A percentile compares a stretch with the other conserved stretches of the same genome.
Conservation (phyloP, 2,329 filamentous ascomycete genomes). For the Xylaria hypoxylon region DNA sequence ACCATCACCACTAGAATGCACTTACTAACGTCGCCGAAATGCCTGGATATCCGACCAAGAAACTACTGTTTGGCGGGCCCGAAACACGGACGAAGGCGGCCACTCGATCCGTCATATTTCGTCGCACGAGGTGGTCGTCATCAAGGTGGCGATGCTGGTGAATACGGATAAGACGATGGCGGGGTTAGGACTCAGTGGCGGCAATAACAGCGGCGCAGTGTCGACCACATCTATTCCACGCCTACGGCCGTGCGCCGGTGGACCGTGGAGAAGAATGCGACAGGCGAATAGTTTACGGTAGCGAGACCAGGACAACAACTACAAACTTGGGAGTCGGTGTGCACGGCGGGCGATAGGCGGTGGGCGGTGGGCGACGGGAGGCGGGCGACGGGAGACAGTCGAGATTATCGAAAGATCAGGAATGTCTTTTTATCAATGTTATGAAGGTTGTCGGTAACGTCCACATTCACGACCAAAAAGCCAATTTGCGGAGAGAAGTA, state of each 20-base stretch:
- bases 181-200: slow-evolving; percentile 34
- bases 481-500: slow-evolving; percentile 20
- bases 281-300: slow-evolving; percentile 30
- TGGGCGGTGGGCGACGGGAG: slow-evolving; percentile 3
- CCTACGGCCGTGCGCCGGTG: slow-evolving; percentile 46
- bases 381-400: slow-evolving; percentile 12
- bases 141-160: slow-evolving; percentile 38
- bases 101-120: slow-evolving; percentile 60
- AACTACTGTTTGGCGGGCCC: slow-evolving; percentile 95
- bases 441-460: slow-evolving; percentile 22
- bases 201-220: slow-evolving; percentile 36
- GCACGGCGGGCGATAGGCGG: not conserved
- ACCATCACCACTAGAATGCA: slow-evolving; percentile 46
- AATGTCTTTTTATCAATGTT: slow-evolving; percentile 3
- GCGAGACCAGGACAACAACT: slow-evolving; percentile 36
- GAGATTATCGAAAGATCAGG: slow-evolving; percentile 7
- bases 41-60: slow-evolving; percentile 95
- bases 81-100: slow-evolving; percentile 94
- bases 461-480: slow-evolving; percentile 7
- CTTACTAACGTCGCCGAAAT: slow-evolving; percentile 96
- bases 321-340: slow-evolving; percentile 35
- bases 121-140: slow-evolving; percentile 37
- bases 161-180: slow-evolving; percentile 37
- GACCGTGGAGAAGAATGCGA: slow-evolving; percentile 41
- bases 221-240: slow-evolving; percentile 46